phyloP scores from a whole-genome alignment of 2,329 filamentous ascomycete species.

The Plectosphaerella plurivora region DNA sequence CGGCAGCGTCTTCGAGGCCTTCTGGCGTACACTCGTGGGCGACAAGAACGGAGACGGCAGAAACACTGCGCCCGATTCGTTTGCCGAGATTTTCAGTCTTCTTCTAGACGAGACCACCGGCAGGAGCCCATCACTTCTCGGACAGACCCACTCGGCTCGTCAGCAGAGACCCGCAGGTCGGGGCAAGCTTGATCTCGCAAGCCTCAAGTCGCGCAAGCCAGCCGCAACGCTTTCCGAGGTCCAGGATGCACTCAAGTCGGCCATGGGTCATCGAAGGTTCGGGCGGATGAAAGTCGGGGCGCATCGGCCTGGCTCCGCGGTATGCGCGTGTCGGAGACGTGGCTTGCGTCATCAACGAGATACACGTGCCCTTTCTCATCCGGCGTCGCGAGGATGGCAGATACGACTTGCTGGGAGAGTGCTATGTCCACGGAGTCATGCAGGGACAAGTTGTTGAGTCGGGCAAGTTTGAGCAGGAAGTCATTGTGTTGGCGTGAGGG shows the following conservation, averaged over 20 bases:
- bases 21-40: conserved; percentile 3
- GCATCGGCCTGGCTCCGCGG: background rate
- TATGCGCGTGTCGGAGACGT: conserved; percentile 12
- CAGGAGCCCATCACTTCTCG: background rate
- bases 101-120: conserved; percentile 4
- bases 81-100: conserved; percentile 3
- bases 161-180: conserved; percentile 1
- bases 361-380: conserved; percentile 15
- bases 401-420: conserved; percentile 25
- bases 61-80: background rate
- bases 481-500: background rate
- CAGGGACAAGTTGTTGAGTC: conserved; percentile 22
- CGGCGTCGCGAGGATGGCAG: background rate
- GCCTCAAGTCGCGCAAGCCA: background rate
- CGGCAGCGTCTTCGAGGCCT: background rate
- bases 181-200: background rate
- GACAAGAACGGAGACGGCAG: background rate
- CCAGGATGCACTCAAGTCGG: background rate
- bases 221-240: background rate
- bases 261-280: background rate
- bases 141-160: background rate
- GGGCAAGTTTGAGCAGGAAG: background rate
- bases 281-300: background rate
- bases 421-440: conserved; percentile 32
- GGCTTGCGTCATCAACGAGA: conserved; percentile 14